Evolutionary conservation across 1,284 basidiomycete species (phyloP).

Genomic region (Cutaneotrichosporon cutaneum): DNA sequence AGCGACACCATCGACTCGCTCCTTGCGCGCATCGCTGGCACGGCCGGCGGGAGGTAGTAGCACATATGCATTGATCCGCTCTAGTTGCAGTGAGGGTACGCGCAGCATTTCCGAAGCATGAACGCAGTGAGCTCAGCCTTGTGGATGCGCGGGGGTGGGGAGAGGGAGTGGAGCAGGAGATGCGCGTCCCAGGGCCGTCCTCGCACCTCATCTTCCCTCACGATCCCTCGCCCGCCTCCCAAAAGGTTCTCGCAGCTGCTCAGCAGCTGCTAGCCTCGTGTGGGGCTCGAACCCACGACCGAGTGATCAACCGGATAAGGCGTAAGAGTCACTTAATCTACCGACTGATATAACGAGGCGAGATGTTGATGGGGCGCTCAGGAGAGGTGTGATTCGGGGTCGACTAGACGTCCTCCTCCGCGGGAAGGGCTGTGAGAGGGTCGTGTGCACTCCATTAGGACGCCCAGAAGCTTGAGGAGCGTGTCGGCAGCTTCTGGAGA

Average conservation of each 20-base stretch:
- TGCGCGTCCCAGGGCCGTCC: conserved; percentile 35
- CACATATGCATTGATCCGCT: conserved; percentile 6
- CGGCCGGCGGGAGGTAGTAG: neutral
- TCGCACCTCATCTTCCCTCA: conserved; percentile 47
- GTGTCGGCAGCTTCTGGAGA: too few relatives aligned
- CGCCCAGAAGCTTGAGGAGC: too few relatives aligned
- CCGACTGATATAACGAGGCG: conserved; percentile 1
- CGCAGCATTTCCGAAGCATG: neutral
- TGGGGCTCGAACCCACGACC: conserved; percentile 18
- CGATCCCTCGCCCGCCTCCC: conserved; percentile 32
- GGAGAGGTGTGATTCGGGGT: neutral
- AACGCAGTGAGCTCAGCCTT: too few relatives aligned
- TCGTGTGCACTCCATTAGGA: too few relatives aligned
- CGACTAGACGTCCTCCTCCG: too few relatives aligned
- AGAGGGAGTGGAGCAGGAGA: neutral
- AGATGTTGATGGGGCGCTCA: neutral
- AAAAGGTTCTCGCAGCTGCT: neutral
- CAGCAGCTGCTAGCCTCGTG: conserved; percentile 10
- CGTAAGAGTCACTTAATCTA: conserved; percentile 2
- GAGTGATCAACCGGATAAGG: conserved; percentile 11
- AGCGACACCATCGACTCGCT: conserved; percentile 12
- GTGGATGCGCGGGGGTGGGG: neutral
- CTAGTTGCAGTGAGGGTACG: neutral
- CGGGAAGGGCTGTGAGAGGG: too few relatives aligned
- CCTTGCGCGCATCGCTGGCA: conserved; percentile 7